Conservation (phyloP, 768 basidiomycete species). For the Tremella yokohamensis region DNA sequence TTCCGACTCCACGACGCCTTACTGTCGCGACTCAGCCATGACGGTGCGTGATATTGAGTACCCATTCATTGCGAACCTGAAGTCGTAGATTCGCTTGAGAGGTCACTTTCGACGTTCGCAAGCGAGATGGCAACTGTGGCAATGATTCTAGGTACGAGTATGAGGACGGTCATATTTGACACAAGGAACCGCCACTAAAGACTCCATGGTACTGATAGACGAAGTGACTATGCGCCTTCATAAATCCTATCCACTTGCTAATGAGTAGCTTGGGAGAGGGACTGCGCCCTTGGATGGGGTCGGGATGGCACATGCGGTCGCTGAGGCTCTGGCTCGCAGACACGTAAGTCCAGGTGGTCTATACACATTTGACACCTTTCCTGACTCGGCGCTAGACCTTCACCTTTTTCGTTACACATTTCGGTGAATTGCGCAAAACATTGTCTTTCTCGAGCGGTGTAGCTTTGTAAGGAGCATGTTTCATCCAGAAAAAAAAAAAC, state of each 20-base stretch:
- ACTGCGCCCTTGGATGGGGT: conserved; percentile 72
- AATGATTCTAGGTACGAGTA: conserved; percentile 73
- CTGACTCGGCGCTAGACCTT: conserved; percentile 54
- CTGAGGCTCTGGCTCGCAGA: conserved; percentile 57
- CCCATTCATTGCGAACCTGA: too few relatives aligned
- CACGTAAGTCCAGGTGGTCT: conserved; percentile 57
- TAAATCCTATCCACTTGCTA: conserved; percentile 1
- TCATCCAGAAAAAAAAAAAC: not conserved
- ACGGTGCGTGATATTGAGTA: too few relatives aligned
- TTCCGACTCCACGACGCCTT: conserved; percentile 84
- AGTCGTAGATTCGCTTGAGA: conserved; percentile 79
- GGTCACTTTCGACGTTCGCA: conserved; percentile 87
- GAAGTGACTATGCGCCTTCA: conserved; percentile 54
- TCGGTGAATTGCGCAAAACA: conserved; percentile 71
- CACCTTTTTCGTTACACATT: conserved; percentile 93
- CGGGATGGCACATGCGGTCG: conserved; percentile 53
- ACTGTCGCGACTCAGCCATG: conserved; percentile 83
- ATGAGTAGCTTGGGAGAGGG: conserved; percentile 66
- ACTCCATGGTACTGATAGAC: conserved; percentile 76
- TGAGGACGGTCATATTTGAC: not conserved
- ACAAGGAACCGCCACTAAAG: conserved; percentile 63
- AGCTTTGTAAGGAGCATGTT: conserved; percentile 61
- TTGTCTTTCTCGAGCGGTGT: conserved; percentile 74
- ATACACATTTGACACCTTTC: not conserved
- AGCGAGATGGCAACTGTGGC: conserved; percentile 89